Percentiles rank a stretch among this genome's conserved stretches.
Evolutionary conservation across 805 yeast genomes (phyloP).

Genomic region (Metschnikowia vanudenii): DNA sequence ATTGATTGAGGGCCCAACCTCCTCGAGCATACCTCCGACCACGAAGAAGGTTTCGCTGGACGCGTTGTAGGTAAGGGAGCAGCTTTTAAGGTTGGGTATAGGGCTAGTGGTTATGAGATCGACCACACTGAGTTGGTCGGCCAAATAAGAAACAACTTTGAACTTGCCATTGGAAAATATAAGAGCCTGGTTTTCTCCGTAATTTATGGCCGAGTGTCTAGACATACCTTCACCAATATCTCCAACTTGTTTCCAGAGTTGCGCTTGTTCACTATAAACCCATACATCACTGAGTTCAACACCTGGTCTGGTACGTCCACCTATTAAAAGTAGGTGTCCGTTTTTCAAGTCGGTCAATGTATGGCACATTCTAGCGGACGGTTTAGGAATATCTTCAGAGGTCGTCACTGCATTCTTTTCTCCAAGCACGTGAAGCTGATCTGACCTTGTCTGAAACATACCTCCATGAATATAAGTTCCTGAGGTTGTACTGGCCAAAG

Average conservation of each 20-base stretch:
- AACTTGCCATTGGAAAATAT: slow-evolving; percentile 15
- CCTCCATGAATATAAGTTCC: slow-evolving; percentile 42
- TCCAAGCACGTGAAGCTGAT: slow-evolving; percentile 4
- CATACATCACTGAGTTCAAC: slow-evolving; percentile 36
- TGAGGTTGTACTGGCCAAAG: slow-evolving; percentile 20
- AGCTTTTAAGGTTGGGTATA: slow-evolving; percentile 30
- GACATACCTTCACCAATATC: slow-evolving; percentile 25
- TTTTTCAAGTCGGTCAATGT: slow-evolving; percentile 38
- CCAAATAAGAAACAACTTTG: not conserved
- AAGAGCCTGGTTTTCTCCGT: slow-evolving; percentile 7
- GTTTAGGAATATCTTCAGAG: slow-evolving; percentile 18
- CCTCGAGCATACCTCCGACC: slow-evolving; percentile 47
- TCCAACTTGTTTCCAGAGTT: slow-evolving; percentile 40
- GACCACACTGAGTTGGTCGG: not conserved
- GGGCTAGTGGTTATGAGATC: slow-evolving; percentile 5
- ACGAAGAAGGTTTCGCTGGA: slow-evolving; percentile 35
- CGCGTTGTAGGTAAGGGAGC: slow-evolving; percentile 34
- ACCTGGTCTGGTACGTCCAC: slow-evolving; percentile 69
- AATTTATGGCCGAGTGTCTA: slow-evolving; percentile 14
- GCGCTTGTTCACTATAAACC: slow-evolving; percentile 13
- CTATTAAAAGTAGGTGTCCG: slow-evolving; percentile 44
- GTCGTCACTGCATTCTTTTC: not conserved
- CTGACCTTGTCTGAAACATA: slow-evolving; percentile 30
- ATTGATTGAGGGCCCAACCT: slow-evolving; percentile 30
- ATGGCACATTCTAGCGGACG: slow-evolving; percentile 58